Conservation (phyloP, 495 filamentous ascomycete species). For the Aspergillus heteromorphus region DNA sequence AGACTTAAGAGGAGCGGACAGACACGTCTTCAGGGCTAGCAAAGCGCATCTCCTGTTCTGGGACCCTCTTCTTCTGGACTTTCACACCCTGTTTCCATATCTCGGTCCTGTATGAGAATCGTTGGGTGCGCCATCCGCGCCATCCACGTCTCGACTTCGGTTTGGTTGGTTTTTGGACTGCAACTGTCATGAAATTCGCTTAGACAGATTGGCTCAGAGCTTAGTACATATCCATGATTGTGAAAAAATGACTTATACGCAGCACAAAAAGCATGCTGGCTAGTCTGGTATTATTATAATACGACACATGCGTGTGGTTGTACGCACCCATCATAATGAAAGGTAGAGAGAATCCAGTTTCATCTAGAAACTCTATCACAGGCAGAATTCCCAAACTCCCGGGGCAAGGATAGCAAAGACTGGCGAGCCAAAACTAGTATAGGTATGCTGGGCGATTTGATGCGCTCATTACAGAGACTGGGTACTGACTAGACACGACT, state of each 20-base stretch:
- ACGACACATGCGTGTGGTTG: neutral
- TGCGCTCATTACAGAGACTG: conserved; percentile 28
- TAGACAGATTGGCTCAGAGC: neutral
- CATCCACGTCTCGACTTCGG: neutral
- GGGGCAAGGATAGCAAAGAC: conserved; percentile 12
- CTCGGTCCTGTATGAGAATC: neutral
- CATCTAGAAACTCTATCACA: conserved; percentile 27
- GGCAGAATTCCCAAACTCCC: conserved; percentile 29
- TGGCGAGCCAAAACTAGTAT: conserved; percentile 11
- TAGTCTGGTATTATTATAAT: neutral
- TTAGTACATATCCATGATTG: neutral
- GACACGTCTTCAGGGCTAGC: neutral
- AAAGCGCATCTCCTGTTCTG: neutral
- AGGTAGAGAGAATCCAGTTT: neutral
- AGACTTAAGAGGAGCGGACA: neutral
- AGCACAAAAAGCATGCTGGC: neutral
- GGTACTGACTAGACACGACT: conserved; percentile 8
- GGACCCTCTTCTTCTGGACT: neutral
- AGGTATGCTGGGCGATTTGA: conserved; percentile 15
- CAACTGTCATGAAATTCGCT: neutral
- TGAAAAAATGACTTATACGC: neutral
- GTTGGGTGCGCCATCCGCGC: neutral
- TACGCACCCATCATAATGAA: neutral
- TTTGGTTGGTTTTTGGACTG: neutral
- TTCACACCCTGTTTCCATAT: neutral